Base-by-base conservation (phyloP, 352 stramenopile genomes). In the Blastocystis sp. region DNA sequence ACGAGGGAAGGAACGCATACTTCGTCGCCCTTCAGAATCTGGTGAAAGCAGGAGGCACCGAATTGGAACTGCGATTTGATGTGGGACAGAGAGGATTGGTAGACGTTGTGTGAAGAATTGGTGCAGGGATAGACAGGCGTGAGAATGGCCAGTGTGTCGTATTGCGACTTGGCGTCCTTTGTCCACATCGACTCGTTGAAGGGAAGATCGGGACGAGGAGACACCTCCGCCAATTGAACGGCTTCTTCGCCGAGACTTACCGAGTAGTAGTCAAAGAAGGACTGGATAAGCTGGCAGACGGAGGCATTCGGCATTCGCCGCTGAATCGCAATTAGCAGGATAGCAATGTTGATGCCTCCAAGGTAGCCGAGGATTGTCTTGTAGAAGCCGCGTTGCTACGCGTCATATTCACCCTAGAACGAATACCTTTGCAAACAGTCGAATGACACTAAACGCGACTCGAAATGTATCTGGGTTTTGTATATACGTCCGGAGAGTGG, bases 261-360 rank as follows among this genome's bases (percentile, higher is more conserved):
- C 13, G 74, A 70, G 19, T 69, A 85, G 29, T 70, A 67, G 26
- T 66, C 33, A 39, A 85, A 50, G 10, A 69, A 37, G 16, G 55
- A 12, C 45, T 77, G 66, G 3, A 62, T 70, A 24, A 55, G 74
- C 19, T 31, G 31, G 61, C 41, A 85, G 26, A 45, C 16, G 13
- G 55, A 55, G 45, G 45, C 45, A 16, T 55, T 55, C 6, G 45
- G 33, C 33, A 19, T 13, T 59, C 50, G 0, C 29, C 16, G 13
- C 65, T 66, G 13, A 9, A 69, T 16, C 12, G 61, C 29, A n/a
- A 26, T 51, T 0, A 85, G 12, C 29, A 85, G 59, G 26, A 85
- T 66, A 2, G 74, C 33, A 29, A 85, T 62, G 60, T 85, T 85
- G 26, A 66, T 69, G 45, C 74, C 74, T 6, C 74, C 74, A 16